Evolutionary conservation across 2,329 filamentous ascomycete genomes (phyloP), one percentile per base, ranked within the genome.

Genomic region (Periconia sp.): DNA sequence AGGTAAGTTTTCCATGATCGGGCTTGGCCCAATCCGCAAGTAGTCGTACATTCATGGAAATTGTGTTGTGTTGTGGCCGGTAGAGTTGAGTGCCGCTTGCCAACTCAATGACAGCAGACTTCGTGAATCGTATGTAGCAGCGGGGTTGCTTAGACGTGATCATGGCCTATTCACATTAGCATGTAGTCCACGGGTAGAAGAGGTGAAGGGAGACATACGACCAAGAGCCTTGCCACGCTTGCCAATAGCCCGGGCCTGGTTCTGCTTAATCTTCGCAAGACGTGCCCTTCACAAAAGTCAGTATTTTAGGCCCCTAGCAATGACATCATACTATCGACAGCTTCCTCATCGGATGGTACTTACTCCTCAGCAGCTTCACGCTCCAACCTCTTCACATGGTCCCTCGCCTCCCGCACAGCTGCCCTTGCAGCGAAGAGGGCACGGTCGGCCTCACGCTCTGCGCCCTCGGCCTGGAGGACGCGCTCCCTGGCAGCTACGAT

Each of bases 161-260:
- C 32, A 18, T 37, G 17, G 22, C 22, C 33, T 36, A 13, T 8
- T 7, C 7, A 17, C 6, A 15, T 34, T 17, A 34, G 13, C 24
- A 45, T 10, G 11, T 5, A 26, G 15, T 18, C 30, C 4, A 26
- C 19, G 9, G 5, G 10, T 17, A 13, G 21, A 26, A 10, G 11
- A 23, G n/a, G 16, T 16, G 29, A 17, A 19, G 12, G 32, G 3
- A 26, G 22, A 83, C 81, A 73, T 75, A 86, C 84, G 81, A 42
- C 85, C 85, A 45, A 88, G 78, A n/a, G 80, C 78, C 68, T 84
- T 83, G n/a, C 82, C 84, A 38, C 84, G 76, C 80, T 86, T 87
- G 5, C 81, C 83, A 21, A 88, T 78, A 58, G 82, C 80, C 55
- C 75, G 78, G 1, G 84, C 85, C 59, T 87, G 81, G 38, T 77